phyloP scores from a whole-genome alignment of 2,329 filamentous ascomycete species.

The Ophiocordyceps camponoti-floridani region DNA sequence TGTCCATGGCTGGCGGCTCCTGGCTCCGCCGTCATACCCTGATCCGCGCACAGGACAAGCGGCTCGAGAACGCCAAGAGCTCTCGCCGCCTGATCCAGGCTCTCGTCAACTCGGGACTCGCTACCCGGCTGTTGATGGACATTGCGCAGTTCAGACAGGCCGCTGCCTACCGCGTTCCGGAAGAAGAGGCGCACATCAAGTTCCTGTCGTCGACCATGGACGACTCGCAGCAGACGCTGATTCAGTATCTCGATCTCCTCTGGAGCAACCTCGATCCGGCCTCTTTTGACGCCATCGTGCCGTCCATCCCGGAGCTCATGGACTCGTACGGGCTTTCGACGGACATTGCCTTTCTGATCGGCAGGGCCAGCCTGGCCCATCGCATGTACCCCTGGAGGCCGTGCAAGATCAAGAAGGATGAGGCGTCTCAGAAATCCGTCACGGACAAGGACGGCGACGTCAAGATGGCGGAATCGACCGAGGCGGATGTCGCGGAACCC shows the following conservation, averaged over 20 bases:
- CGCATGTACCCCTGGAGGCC: constrained; percentile 32
- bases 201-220: constrained; percentile 76
- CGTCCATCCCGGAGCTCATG: constrained; percentile 56
- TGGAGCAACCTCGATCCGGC: constrained; percentile 58
- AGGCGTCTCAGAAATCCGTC: constrained; percentile 7
- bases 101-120: constrained; percentile 59
- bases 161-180: constrained; percentile 60
- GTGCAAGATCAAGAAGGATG: constrained; percentile 10
- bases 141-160: constrained; percentile 79
- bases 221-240: constrained; percentile 69
- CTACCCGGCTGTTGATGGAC: constrained; percentile 69
- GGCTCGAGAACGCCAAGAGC: constrained; percentile 56
- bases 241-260: constrained; percentile 79
- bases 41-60: constrained; percentile 62
- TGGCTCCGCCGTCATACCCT: constrained; percentile 65
- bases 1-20: constrained; percentile 76
- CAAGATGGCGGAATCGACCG: constrained; percentile 20
- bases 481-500: constrained; percentile 9
- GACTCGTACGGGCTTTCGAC: constrained; percentile 63
- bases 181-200: constrained; percentile 68
- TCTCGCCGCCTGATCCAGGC: constrained; percentile 67
- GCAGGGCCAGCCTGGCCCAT: constrained; percentile 54
- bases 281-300: constrained; percentile 65
- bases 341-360: constrained; percentile 70
- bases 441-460: constrained; percentile 40